These are phyloP conservation scores for Casuarina equisetifolia DNA, from an alignment of 306 rosid species.

Conservation along the genomic window DNA sequence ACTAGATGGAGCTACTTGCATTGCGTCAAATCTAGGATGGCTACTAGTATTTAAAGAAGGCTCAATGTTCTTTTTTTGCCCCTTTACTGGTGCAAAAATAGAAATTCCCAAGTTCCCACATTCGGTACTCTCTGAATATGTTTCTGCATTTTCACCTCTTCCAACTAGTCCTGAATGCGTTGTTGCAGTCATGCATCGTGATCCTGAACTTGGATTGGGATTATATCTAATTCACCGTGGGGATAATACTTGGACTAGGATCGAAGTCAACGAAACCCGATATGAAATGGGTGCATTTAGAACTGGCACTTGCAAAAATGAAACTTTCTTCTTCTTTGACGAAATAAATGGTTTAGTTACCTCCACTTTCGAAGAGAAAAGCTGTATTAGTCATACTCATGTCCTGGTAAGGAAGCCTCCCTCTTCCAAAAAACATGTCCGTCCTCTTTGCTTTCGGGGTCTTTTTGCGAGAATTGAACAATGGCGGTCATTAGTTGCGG, in stretches of 20 bases:
- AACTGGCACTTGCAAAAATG: slow-evolving; percentile 3
- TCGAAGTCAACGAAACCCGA: neutral
- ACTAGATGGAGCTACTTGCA: slow-evolving; percentile 29
- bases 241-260: slow-evolving; percentile 9
- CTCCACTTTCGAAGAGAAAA: neutral
- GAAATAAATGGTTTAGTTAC: neutral
- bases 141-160: slow-evolving; percentile 33
- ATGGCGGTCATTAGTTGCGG: slow-evolving; percentile 8
- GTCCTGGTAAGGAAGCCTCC: neutral
- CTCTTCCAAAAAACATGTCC: neutral
- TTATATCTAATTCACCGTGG: slow-evolving; percentile 15
- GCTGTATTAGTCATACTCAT: neutral
- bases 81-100: slow-evolving; percentile 25
- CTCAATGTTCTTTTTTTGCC: slow-evolving; percentile 26
- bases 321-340: slow-evolving; percentile 20
- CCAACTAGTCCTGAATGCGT: slow-evolving; percentile 20
- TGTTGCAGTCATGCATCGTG: slow-evolving; percentile 7
- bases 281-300: neutral
- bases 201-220: neutral
- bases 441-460: neutral
- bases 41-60: slow-evolving; percentile 22
- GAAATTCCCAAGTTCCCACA: slow-evolving; percentile 16
- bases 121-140: slow-evolving; percentile 4
- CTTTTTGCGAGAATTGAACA: neutral
- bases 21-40: slow-evolving; percentile 34